Base-by-base conservation (phyloP, 31 red algal species). In the Porphyra umbilicalis region DNA sequence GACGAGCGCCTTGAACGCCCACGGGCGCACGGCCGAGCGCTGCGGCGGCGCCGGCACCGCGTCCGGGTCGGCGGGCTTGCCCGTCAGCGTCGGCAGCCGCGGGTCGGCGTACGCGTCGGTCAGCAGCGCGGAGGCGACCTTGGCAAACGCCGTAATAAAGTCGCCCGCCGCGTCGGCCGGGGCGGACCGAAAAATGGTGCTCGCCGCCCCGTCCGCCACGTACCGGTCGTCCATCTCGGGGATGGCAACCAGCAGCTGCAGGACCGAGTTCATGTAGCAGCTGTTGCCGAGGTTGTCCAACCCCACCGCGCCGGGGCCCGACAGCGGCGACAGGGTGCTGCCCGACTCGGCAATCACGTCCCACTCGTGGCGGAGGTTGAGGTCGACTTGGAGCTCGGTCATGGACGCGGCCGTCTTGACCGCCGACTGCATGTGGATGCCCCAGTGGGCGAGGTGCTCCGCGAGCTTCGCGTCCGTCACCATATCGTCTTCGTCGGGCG, bases 201-300 rank as follows among this genome's bases (percentile, higher is more conserved):
- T 10, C 0, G 84, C 84, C 15, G 78, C 36, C 77, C 33, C 77
- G 35, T 88, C 86, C n/a, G 79, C 84, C 39, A 82, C 33, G 39
- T 87, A 95, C 34, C 85, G 79, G 20, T 34, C 30, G 30, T 71
- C 81, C 6, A 95, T 77, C 57, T 95, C 88, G n/a, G 88, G 88
- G 7, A 89, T 68, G 2, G 90, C 81, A 77, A 90, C 85, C 75
- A 98, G 44, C 35, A 90, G 75, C 40, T 98, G 96, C 85, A 98
- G 76, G 35, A 98, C 90, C 5, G 92, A 95, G 30, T 84, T 75
- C 92, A 98, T 89, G 80, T 98, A 98, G 82, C 96, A 98, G 77
- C 85, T 91, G 81, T 98, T 98, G 38, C 96, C 96, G n/a, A 98
- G 83, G 79, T 98, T 98, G 25, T 86, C 79, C 76, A 98, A n/a